Percentiles rank a stretch among this genome's conserved stretches.
Evolutionary conservation across 1,139 yeast genomes (phyloP).

Genomic region (Sugiyamaella sp.): DNA sequence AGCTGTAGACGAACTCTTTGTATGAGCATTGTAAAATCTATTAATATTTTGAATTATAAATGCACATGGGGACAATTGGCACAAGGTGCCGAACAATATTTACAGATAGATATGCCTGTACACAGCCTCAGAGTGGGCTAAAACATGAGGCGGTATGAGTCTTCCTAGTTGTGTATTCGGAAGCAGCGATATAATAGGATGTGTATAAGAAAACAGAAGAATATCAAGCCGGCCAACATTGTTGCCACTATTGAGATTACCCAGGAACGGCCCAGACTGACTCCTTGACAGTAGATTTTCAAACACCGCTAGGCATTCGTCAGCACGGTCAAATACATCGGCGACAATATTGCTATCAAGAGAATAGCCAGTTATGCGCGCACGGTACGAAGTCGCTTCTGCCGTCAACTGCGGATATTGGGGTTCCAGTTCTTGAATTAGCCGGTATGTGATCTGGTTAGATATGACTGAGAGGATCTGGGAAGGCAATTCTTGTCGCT

Average conservation of each 20-base stretch:
- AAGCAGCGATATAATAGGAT: constrained; percentile 4
- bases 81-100: too few relatives aligned
- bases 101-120: constrained; percentile 4
- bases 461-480: constrained; percentile 24
- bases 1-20: constrained; percentile 36
- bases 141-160: constrained; percentile 12
- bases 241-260: neutral
- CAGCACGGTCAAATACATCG: constrained; percentile 14
- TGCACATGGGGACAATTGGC: too few relatives aligned
- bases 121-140: constrained; percentile 4
- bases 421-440: constrained; percentile 27
- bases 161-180: constrained; percentile 10
- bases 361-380: constrained; percentile 11
- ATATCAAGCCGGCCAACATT: constrained; percentile 13
- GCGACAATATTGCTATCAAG: constrained; percentile 1
- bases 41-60: constrained; percentile 2
- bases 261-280: constrained; percentile 2
- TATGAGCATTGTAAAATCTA: constrained; percentile 8
- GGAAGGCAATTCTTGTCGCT: constrained; percentile 27
- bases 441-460: constrained; percentile 24
- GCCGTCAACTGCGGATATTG: constrained; percentile 26
- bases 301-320: constrained; percentile 8
- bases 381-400: constrained; percentile 11
- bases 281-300: neutral
- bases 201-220: constrained; percentile 16